Evolutionary conservation across 495 filamentous ascomycete species (phyloP), one percentile per base, ranked within the genome.

Genomic region (Penicillium paradoxum): DNA sequence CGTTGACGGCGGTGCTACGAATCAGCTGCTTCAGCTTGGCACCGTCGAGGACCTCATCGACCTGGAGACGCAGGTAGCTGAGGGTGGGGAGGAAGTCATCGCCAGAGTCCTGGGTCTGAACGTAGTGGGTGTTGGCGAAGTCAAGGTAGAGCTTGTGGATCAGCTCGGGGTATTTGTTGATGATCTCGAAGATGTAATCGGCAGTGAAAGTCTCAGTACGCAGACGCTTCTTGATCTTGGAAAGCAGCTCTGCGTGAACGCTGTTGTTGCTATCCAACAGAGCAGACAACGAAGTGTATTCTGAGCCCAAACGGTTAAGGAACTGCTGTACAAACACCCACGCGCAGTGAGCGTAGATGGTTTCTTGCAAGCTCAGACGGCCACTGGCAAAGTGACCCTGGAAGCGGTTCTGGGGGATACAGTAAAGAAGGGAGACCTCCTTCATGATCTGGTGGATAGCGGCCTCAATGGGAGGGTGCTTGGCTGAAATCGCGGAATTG

Each of bases 371-470:
- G 68, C 91, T 96, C 51, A 98, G 78, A 50, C 84, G 78, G 15
- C 92, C 95, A n/a, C 79, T 83, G 30, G 88, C 86, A 70, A 98
- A 98, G 65, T 96, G 81, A 41, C 76, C 72, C 65, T 96, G 91
- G 68, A 97, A 88, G 65, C 91, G 89, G 75, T 95, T 97, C 70
- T 96, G 93, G 6, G 93, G 93, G 58, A 98, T 87, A 75, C 93
- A 98, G 82, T 97, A 98, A 32, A 98, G 77, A 38, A 98, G 82
- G 10, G 91, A 97, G 41, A 95, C 84, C 69, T 98, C 93, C 79
- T 97, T 97, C 77, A 95, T 95, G 73, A 98, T 96, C 72, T 98
- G 95, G 75, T 97, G 91, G 57, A 98, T 96, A 8, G 91, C 91
- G 38, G 91, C 84, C 65, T 96, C 89, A 51, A 98, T 93, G 0